These are phyloP conservation scores for Uronychia binucleata DNA, from an alignment of 73 alveolate genomes.

Conservation along the genomic window DNA sequence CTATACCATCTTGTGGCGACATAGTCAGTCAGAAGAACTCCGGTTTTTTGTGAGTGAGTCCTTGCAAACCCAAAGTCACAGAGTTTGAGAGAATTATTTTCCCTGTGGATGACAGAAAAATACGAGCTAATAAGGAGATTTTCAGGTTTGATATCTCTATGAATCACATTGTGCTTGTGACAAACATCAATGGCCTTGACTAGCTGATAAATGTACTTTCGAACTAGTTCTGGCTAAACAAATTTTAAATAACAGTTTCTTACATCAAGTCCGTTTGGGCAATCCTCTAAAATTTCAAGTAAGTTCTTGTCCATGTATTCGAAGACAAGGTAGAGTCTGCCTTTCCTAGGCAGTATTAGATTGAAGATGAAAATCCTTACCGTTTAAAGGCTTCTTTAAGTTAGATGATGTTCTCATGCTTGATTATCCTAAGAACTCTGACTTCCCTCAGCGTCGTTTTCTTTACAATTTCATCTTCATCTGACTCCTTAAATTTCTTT, in stretches of 20 bases:
- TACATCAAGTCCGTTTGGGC: too few relatives aligned
- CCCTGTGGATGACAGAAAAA: too few relatives aligned
- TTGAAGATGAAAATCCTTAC: too few relatives aligned
- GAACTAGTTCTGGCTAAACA: conserved; percentile 43
- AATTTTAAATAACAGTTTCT: too few relatives aligned
- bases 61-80: conserved; percentile 64
- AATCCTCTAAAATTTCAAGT: conserved; percentile 90
- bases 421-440: conserved; percentile 84
- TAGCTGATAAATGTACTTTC: conserved; percentile 56
- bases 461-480: conserved; percentile 90
- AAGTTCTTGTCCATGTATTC: conserved; percentile 93
- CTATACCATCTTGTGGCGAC: conserved; percentile 88
- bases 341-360: too few relatives aligned
- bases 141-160: conserved; percentile 78
- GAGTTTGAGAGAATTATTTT: conserved; percentile 41
- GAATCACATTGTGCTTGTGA: conserved; percentile 65
- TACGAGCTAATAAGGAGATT: conserved; percentile 58
- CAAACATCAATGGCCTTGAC: conserved; percentile 63
- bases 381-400: conserved; percentile 90
- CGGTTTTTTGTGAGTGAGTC: conserved; percentile 18
- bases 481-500: conserved; percentile 90
- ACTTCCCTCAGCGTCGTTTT: conserved; percentile 92
- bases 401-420: conserved; percentile 85
- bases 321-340: conserved; percentile 86
- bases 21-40: conserved; percentile 60